Evolutionary conservation across 2,329 filamentous ascomycete genomes (phyloP), one percentile per base, ranked within the genome.

Genomic region (Botryotinia globosa): DNA sequence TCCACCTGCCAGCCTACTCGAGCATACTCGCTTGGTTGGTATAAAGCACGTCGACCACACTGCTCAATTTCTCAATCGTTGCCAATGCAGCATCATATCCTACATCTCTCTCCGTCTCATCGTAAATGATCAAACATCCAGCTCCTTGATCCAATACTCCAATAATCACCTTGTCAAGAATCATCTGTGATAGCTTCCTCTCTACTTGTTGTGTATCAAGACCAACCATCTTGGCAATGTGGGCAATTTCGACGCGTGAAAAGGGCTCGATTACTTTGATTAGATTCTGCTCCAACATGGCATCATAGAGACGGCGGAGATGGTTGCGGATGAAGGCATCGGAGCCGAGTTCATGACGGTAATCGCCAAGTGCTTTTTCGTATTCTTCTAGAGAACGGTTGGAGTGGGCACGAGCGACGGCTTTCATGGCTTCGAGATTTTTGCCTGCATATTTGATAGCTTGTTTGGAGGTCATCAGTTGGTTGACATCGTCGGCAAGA

Each of bases 191-290:
- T 76, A 99, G 87, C 87, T 99, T 99, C 79, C 94, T 90, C 89
- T 99, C 97, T 74, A 99, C 96, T 85, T 98, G 95, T 83, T 94
- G 91, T 39, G 93, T 97, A 82, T 98, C 96, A 75, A 99, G 87
- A 56, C 95, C 94, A 69, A 99, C 96, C 92, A 98, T 97, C 86
- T 96, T 94, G 78, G 96, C 95, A 79, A 99, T 94, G 82, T 99
- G 96, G 79, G 91, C 92, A 79, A 99, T 97, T 85, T 99, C 96
- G 71, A 99, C 96, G 75, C 94, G 90, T 80, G 93, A 97, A 85
- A 98, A 99, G 34, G 96, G 96, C 87, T 99, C 96, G 81, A 99
- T 99, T 75, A 99, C 96, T 87, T 99, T 98, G 88, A 98, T 97
- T 59, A 99, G 88, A 83, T 99, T 99, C 88, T 99, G 96, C 86